phyloP scores from a whole-genome alignment of 2,329 filamentous ascomycete species.

The Pleoardoris graminearum region DNA sequence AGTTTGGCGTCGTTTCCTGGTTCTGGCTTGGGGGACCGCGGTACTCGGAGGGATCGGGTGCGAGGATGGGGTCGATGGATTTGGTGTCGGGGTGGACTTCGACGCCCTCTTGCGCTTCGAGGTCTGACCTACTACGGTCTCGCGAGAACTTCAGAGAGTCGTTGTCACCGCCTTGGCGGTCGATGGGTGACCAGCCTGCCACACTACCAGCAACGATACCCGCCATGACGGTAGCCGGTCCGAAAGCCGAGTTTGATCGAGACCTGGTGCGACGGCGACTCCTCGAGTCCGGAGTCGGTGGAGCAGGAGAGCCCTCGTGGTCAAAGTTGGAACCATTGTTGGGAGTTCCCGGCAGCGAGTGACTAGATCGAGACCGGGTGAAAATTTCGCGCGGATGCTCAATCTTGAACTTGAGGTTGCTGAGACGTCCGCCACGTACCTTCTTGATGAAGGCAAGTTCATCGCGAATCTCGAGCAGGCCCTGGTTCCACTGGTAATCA shows the following conservation, averaged over 20 bases:
- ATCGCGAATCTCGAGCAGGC: constrained; percentile 74
- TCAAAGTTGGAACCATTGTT: constrained; percentile 52
- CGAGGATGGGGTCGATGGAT: constrained; percentile 52
- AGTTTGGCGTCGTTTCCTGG: constrained; percentile 50
- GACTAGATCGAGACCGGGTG: constrained; percentile 64
- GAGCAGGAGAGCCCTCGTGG: constrained; percentile 47
- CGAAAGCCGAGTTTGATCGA: constrained; percentile 72
- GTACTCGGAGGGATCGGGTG: constrained; percentile 46
- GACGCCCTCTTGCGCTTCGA: constrained; percentile 49
- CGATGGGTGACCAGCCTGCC: constrained; percentile 75
- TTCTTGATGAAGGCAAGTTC: constrained; percentile 80
- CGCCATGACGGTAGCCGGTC: constrained; percentile 78
- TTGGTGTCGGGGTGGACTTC: constrained; percentile 56
- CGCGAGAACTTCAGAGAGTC: constrained; percentile 47
- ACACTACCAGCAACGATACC: constrained; percentile 78
- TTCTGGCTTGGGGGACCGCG: constrained; percentile 51
- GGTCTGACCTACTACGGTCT: constrained; percentile 41
- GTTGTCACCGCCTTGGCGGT: constrained; percentile 51
- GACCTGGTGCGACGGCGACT: constrained; percentile 65
- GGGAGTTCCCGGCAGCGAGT: constrained; percentile 66
- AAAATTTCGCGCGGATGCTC: constrained; percentile 74
- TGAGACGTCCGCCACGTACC: constrained; percentile 79
- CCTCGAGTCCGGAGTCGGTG: constrained; percentile 58
- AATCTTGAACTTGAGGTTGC: constrained; percentile 78
- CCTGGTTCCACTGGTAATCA: constrained; percentile 66